A percentile compares a stretch with the other conserved stretches of the same genome.
phyloP scores from a whole-genome alignment of 441 rosid species.

The Croton laevigatus region DNA sequence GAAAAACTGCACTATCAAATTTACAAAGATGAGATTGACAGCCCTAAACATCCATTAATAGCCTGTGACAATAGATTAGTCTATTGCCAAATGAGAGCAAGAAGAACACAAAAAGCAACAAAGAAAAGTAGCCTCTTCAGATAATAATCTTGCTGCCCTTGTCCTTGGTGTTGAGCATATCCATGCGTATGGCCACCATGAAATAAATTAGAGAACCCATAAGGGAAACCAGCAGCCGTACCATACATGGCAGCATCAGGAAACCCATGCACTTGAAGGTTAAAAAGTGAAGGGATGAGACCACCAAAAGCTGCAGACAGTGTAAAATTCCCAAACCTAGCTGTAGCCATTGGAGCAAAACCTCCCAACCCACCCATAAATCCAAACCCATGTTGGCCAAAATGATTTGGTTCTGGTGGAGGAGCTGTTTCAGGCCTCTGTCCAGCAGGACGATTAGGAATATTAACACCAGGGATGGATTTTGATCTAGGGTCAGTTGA shows the following conservation, averaged over 20 bases:
- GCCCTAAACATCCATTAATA: conserved; percentile 20
- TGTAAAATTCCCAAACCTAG: conserved; percentile 80
- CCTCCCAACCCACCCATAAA: conserved; percentile 73
- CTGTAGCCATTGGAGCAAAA: conserved; percentile 63
- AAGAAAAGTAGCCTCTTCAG: conserved; percentile 62
- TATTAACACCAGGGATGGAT: conserved; percentile 57
- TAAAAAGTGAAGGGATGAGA: conserved; percentile 79
- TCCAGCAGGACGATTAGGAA: conserved; percentile 85
- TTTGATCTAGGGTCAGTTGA: conserved; percentile 76
- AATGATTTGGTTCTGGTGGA: conserved; percentile 57
- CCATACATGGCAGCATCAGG: conserved; percentile 79
- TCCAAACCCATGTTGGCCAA: conserved; percentile 62
- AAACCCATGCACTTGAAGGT: conserved; percentile 82
- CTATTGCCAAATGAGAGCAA: conserved; percentile 61
- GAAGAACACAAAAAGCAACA: conserved; percentile 49
- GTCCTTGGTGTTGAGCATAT: conserved; percentile 55
- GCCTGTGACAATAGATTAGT: conserved; percentile 15
- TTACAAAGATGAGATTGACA: conserved; percentile 27
- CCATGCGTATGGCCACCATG: conserved; percentile 75
- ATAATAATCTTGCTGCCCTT: conserved; percentile 75
- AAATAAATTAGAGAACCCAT: conserved; percentile 58
- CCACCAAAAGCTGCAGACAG: conserved; percentile 85
- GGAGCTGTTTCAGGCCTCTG: conserved; percentile 89
- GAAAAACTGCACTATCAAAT: conserved; percentile 25
- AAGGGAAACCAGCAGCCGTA: conserved; percentile 62